phyloP scores from a whole-genome alignment of 1,284 basidiomycete species.

The Clitocybe nebularis region DNA sequence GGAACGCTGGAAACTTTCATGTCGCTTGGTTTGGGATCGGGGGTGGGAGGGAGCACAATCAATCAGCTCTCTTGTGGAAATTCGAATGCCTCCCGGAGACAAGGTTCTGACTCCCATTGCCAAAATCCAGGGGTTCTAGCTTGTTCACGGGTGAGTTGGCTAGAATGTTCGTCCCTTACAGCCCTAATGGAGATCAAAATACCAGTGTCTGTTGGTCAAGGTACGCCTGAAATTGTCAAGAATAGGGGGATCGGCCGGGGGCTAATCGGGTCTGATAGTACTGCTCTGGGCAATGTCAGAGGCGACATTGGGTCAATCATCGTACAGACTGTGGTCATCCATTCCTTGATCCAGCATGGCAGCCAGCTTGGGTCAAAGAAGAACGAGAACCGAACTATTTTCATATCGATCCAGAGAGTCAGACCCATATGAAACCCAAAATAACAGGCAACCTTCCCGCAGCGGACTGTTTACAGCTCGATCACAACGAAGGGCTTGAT shows the following conservation, averaged over 20 bases:
- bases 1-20: slow-evolving; percentile 22
- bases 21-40: slow-evolving; percentile 27
- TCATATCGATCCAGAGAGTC: background rate
- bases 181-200: too few relatives aligned
- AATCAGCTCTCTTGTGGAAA: slow-evolving; percentile 22
- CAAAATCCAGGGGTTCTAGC: slow-evolving; percentile 19
- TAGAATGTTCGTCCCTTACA: too few relatives aligned
- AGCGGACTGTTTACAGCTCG: slow-evolving; percentile 21
- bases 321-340: slow-evolving; percentile 26
- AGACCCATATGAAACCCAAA: slow-evolving; percentile 9
- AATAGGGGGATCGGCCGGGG: too few relatives aligned
- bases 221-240: slow-evolving; percentile 10
- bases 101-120: slow-evolving; percentile 14
- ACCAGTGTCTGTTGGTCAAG: slow-evolving; percentile 27
- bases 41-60: slow-evolving; percentile 20
- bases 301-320: slow-evolving; percentile 29
- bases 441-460: slow-evolving; percentile 18
- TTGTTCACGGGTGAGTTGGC: slow-evolving; percentile 24
- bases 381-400: slow-evolving; percentile 18
- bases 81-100: slow-evolving; percentile 1
- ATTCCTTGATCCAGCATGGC: slow-evolving; percentile 22
- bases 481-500: slow-evolving; percentile 12
- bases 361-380: slow-evolving; percentile 27
- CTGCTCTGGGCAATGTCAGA: slow-evolving; percentile 29
- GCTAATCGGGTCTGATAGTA: slow-evolving; percentile 28